Evolutionary conservation across 495 filamentous ascomycete genomes (phyloP).

Genomic region (Mycothermus thermophilus): DNA sequence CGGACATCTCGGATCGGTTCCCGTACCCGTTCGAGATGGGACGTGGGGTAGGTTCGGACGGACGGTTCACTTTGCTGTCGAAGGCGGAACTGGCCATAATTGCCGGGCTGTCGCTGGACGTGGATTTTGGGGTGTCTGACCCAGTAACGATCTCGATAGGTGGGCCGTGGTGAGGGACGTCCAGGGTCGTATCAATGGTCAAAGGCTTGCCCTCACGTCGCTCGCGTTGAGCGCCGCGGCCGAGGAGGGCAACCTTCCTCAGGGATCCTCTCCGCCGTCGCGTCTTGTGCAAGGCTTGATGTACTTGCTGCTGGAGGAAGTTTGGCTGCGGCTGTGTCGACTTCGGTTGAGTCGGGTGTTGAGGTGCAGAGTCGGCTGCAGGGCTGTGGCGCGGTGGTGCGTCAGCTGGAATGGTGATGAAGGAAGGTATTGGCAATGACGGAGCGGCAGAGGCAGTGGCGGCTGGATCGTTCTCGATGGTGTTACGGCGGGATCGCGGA

Average conservation of each 20-base stretch:
- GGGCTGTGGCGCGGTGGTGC: constrained; percentile 11
- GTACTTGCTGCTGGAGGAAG: constrained; percentile 37
- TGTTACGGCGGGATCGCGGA: constrained; percentile 27
- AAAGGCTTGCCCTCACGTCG: constrained; percentile 34
- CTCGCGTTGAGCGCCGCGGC: constrained; percentile 49
- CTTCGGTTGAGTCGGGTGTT: too few species aligned
- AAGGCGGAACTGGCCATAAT: too few species aligned
- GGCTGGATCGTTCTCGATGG: constrained; percentile 17
- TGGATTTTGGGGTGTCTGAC: too few species aligned
- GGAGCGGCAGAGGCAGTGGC: constrained; percentile 7
- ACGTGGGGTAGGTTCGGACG: constrained; percentile 33
- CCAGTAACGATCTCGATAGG: not conserved
- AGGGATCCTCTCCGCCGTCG: constrained; percentile 66
- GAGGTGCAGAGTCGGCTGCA: constrained; percentile 20
- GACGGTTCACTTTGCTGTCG: too few species aligned
- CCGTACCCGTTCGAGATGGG: constrained; percentile 34
- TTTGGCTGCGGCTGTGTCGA: constrained; percentile 28
- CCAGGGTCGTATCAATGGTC: constrained; percentile 29
- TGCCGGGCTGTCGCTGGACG: too few species aligned
- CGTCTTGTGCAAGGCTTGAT: constrained; percentile 38
- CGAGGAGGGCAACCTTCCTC: constrained; percentile 65
- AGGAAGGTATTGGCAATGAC: constrained; percentile 15
- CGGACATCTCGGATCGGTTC: constrained; percentile 6
- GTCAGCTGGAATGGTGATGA: constrained; percentile 15
- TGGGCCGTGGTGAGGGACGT: constrained; percentile 1